Evolutionary conservation across 2,329 filamentous ascomycete genomes (phyloP), one percentile per base, ranked within the genome.

Genomic region (Colletotrichum destructivum): DNA sequence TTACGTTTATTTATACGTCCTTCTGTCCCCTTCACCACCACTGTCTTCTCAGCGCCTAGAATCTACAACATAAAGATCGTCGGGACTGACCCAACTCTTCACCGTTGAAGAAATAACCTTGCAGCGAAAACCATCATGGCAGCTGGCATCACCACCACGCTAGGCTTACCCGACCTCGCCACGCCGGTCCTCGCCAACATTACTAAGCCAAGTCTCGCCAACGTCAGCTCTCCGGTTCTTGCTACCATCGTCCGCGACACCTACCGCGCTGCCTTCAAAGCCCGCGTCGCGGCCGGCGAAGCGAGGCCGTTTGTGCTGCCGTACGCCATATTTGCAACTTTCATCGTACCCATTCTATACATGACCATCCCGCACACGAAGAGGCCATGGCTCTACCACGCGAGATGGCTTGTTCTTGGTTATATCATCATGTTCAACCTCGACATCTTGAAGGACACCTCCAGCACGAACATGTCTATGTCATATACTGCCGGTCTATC

Each of bases 331-430:
- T 70, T 88, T 26, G 85, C 84, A 4, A 76, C 83, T 38, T 81
- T 87, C 55, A 59, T 89, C 52, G 66, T 92, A 2, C 87, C 88
- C 0, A 78, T 85, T 1, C 73, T 89, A 4, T 92, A 90, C 78
- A 83, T 92, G 16, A 80, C 85, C 60, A 82, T 91, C 71, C 88
- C 89, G 1, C 89, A 91, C 75, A 81, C 78, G 42, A 79, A 81
- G 2, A 81, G 84, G 11, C 84, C 84, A 6, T 88, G 86, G 85
- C 75, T 90, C 13, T 88, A 88, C 74, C 80, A 76, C 11, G 82
- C 84, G 42, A 80, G 85, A 54, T 90, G 87, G 84, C 78, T 84
- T 15, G 82, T 91, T 23, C 79, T 88, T 66, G 82, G 80, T 9
- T 76, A 82, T 11, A 80, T 87, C 44, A 65, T 84, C 40, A 76